Percentiles rank a stretch among this genome's conserved stretches.
Conservation (phyloP, 148 eudicot species). For the Arbutus unedo region DNA sequence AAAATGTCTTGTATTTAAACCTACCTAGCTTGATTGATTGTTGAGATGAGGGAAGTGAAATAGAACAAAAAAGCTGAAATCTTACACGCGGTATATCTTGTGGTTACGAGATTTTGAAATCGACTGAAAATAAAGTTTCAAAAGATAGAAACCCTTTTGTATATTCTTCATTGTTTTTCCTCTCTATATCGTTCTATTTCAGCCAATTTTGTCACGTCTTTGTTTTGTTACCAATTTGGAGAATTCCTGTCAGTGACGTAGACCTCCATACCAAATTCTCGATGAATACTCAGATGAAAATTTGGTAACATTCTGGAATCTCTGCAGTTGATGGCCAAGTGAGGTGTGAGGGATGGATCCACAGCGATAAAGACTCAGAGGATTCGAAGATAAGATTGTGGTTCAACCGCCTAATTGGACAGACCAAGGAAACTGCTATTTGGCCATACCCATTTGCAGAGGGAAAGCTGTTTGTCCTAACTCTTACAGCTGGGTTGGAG, state of each 20-base stretch:
- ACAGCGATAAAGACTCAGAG: slow-evolving; percentile 51
- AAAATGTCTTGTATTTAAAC: too few relatives aligned
- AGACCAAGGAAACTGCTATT: slow-evolving; percentile 62
- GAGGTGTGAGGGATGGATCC: slow-evolving; percentile 84
- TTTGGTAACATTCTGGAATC: slow-evolving; percentile 1
- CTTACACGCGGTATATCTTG: too few relatives aligned
- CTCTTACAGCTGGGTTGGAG: slow-evolving; percentile 78
- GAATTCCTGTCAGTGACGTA: not conserved
- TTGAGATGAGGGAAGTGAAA: too few relatives aligned
- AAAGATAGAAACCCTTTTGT: not conserved
- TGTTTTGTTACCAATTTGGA: not conserved
- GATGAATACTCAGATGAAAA: not conserved
- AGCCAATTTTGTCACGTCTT: too few relatives aligned
- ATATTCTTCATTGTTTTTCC: too few relatives aligned
- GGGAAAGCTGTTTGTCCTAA: slow-evolving; percentile 70
- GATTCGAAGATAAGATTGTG: slow-evolving; percentile 67
- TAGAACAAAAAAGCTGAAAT: too few relatives aligned
- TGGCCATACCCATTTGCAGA: slow-evolving; percentile 88
- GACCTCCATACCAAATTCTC: not conserved
- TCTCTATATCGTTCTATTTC: too few relatives aligned
- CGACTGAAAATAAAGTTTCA: not conserved
- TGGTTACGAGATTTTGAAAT: too few relatives aligned
- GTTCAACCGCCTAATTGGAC: slow-evolving; percentile 61
- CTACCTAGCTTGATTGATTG: too few relatives aligned
- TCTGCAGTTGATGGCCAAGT: slow-evolving; percentile 62